These are phyloP conservation scores for Tinospora cordifolia DNA, from an alignment of 164 flowering plant species.

Conservation along the genomic window DNA sequence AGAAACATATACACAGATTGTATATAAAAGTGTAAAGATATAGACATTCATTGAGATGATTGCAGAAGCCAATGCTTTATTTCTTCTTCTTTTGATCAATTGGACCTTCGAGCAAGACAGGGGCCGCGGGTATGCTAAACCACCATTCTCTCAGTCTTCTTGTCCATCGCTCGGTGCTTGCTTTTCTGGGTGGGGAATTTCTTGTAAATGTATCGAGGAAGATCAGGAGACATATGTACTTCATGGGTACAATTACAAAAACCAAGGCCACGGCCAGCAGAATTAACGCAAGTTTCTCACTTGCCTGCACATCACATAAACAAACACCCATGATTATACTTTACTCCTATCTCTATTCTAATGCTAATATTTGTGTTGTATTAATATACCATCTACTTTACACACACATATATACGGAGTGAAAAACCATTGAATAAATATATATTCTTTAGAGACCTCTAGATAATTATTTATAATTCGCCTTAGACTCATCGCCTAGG, in stretches of 20 bases:
- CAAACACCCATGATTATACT: neutral
- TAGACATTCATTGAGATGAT: neutral
- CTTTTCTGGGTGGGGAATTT: constrained; percentile 65
- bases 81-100: constrained; percentile 63
- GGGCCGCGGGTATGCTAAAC: constrained; percentile 98
- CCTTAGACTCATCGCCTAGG: too few relatives aligned
- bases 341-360: too few relatives aligned
- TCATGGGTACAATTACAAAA: constrained; percentile 50
- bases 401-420: too few relatives aligned
- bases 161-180: constrained; percentile 62
- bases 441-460: too few relatives aligned
- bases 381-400: too few relatives aligned
- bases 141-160: constrained; percentile 95
- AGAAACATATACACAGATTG: neutral
- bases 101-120: constrained; percentile 60
- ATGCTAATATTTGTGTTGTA: too few relatives aligned
- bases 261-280: constrained; percentile 44
- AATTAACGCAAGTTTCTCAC: constrained; percentile 44
- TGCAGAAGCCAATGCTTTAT: constrained; percentile 18
- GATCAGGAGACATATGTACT: constrained; percentile 36
- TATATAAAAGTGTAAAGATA: neutral
- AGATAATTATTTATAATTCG: too few relatives aligned
- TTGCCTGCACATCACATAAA: constrained; percentile 46
- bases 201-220: constrained; percentile 64
- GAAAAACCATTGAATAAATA: too few relatives aligned